Base-by-base conservation (phyloP, 305 asterid genomes). In the Solanum chacoense region DNA sequence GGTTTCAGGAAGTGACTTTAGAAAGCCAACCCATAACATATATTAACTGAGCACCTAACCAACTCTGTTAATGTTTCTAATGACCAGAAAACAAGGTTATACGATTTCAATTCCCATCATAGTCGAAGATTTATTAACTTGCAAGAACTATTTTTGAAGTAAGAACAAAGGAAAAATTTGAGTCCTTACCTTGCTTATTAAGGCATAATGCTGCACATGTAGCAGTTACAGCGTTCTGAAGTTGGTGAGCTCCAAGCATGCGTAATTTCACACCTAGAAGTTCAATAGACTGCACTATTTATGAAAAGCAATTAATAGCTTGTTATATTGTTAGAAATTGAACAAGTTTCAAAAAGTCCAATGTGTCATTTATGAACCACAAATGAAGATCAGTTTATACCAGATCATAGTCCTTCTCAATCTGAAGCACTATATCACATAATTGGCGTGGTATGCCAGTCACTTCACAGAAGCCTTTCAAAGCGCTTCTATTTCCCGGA, bases 171-270 rank as follows among this genome's bases (percentile, higher is more conserved):
- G 72, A 32, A 18, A 67, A n/a, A 10, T 20, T 45, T 87, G 26
- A 77, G 24, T 90, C 67, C 89, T 85, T 87, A 97, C 99, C 99
- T 94, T 96, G 96, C 86, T 90, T 90, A 85, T 95, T 94, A 90
- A 97, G 95, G 93, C 98, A 95, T 89, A 97, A 98, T 63, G 98
- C 98, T 12, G 97, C 93, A 87, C 97, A 95, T 84, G 96, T 92
- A 89, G 99, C 99, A 3, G 98, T 97, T 69, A 91, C 94, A 90
- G 99, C 99, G 86, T 97, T 97, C 91, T 91, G 96, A 89, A 97
- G 98, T 92, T 97, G 99, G 94, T 97, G 99, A 80, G 93, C 88
- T 83, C 99, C 99, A 89, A 97, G 95, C 94, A 97, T 91, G 85
- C 89, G 92, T 75, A 97, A 50, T 91, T 93, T 94, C 89, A 96